Evolutionary conservation across 1,284 basidiomycete genomes (phyloP), one percentile per base, ranked within the genome.

Genomic region (Lentinus polychrous): DNA sequence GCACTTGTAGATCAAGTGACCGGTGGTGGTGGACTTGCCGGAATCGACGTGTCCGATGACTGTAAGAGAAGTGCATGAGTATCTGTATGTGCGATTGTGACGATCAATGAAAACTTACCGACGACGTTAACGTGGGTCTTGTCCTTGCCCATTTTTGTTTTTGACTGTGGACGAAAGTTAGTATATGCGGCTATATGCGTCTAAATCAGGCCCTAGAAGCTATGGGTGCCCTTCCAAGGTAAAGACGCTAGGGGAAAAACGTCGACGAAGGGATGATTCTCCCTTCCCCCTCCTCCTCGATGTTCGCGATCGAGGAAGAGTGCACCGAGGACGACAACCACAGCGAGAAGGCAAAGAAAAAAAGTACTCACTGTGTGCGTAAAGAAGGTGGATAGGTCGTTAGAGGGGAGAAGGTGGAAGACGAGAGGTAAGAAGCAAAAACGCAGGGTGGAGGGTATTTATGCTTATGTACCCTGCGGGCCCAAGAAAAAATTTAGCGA

Each of bases 1-100:
- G 74, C 95, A 99, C 87, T 99, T 98, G 92, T 98, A 98, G 86
- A 99, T 99, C 77, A 99, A 81, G 82, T 99, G 96, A 64, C 96
- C 96, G 66, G 96, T 99, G 69, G 95, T 99, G 75, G 95, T 99
- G 58, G 94, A 98, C 81, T 98, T 98, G 64, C 95, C 91, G 69
- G 90, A 92, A 77, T 93, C 90, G 87, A 94, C 91, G 79, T 95
- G 92, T 59, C 92, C 91, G 78, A 94, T 94, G 73, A 95, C 92
- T 91, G 73, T 7, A 46, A 37, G 48, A 52, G 22, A 22, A 8
- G 22, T 20, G 7, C 6, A 15, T 37, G 14, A 37, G 14, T 37
- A 5, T 27, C 10, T 48, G 44, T 43, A 49, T 49, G 14, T 27
- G 31, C 10, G 31, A 14, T n/a, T 27, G 14, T 11, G n/a, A n/a